phyloP scores from a whole-genome alignment of 2,329 filamentous ascomycete species.

The Calonectria crousiana region DNA sequence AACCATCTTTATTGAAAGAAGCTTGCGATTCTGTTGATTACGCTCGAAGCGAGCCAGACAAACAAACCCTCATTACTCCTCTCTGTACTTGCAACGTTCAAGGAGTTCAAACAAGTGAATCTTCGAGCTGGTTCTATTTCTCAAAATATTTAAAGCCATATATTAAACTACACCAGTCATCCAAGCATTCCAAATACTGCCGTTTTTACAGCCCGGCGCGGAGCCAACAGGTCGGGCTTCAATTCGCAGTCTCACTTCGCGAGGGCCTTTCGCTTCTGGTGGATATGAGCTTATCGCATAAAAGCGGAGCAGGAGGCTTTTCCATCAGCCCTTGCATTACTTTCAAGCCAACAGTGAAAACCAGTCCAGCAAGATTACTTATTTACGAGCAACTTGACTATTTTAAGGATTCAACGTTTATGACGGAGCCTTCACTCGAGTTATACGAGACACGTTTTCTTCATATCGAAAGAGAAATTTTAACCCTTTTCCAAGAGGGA shows the following conservation, averaged over 20 bases:
- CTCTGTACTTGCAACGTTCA: background rate
- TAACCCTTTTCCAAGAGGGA: background rate
- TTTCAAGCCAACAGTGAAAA: background rate
- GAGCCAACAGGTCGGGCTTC: background rate
- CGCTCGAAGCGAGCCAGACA: no score
- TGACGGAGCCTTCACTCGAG: no score
- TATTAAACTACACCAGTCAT: background rate
- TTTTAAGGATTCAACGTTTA: no score
- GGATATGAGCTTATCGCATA: constrained; percentile 1
- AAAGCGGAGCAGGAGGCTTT: constrained; percentile 3
- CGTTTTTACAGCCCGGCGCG: background rate
- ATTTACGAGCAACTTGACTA: background rate
- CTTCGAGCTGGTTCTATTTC: background rate
- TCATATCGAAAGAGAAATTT: background rate
- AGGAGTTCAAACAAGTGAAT: background rate
- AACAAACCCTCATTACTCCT: background rate
- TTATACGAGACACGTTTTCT: background rate
- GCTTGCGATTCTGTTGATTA: background rate
- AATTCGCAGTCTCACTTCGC: background rate
- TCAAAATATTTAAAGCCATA: background rate
- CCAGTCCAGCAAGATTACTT: background rate
- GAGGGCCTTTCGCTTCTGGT: background rate
- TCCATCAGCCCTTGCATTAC: background rate
- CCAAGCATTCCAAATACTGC: background rate
- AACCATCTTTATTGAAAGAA: background rate